These are phyloP conservation scores for Clitocybe nebularis DNA, from an alignment of 1,284 basidiomycete species.

Conservation along the genomic window DNA sequence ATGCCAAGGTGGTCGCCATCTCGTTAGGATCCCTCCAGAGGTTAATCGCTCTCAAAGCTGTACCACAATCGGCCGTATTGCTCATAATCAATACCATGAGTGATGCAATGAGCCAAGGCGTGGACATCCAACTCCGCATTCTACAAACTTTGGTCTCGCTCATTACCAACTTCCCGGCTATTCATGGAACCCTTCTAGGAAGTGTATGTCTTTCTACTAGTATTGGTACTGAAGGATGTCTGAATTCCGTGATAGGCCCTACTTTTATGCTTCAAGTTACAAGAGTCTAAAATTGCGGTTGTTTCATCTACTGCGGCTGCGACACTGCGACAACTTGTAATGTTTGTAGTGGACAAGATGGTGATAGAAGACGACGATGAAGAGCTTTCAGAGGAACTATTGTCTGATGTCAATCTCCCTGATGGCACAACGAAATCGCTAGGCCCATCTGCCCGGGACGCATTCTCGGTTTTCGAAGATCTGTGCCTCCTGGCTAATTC, in stretches of 20 bases:
- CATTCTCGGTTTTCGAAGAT: constrained; percentile 87
- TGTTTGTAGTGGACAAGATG: constrained; percentile 97
- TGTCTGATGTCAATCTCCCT: constrained; percentile 53
- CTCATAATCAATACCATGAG: constrained; percentile 79
- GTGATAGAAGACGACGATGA: constrained; percentile 70
- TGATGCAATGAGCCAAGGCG: constrained; percentile 87
- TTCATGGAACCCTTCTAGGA: constrained; percentile 77
- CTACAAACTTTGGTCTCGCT: constrained; percentile 88
- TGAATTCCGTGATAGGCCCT: constrained; percentile 56
- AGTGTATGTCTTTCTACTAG: constrained; percentile 51
- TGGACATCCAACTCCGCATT: constrained; percentile 92
- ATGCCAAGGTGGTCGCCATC: constrained; percentile 91
- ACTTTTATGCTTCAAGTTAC: constrained; percentile 89
- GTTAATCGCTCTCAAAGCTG: constrained; percentile 82
- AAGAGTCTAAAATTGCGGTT: constrained; percentile 92
- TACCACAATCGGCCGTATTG: constrained; percentile 76
- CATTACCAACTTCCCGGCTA: constrained; percentile 79
- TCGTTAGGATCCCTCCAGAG: constrained; percentile 90
- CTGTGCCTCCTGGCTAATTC: constrained; percentile 83
- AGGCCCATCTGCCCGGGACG: constrained; percentile 81
- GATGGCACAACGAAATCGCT: constrained; percentile 60
- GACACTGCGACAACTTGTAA: constrained; percentile 92
- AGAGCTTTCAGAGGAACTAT: constrained; percentile 25
- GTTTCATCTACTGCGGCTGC: constrained; percentile 97
- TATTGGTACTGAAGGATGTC: constrained; percentile 1